Evolutionary conservation across 2,329 filamentous ascomycete genomes (phyloP).

Genomic region (Colletotrichum filicis): DNA sequence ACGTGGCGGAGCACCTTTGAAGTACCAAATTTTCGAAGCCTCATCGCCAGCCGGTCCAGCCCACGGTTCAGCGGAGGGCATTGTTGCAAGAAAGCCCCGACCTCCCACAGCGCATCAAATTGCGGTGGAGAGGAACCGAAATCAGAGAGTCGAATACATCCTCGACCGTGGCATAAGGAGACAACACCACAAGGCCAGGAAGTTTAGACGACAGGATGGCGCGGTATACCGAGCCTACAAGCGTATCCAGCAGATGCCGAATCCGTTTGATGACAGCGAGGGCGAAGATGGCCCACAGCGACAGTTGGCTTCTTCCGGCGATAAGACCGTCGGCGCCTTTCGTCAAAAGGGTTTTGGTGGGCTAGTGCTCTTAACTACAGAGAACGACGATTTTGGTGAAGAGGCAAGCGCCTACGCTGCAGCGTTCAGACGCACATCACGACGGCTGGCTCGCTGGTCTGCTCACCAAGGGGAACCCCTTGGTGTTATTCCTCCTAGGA

Average conservation of each 20-base stretch:
- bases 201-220: conserved; percentile 71
- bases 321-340: conserved; percentile 52
- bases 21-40: conserved; percentile 69
- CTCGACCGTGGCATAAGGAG: conserved; percentile 78
- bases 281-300: conserved; percentile 60
- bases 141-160: conserved; percentile 83
- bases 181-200: conserved; percentile 72
- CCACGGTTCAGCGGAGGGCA: conserved; percentile 63
- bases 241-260: conserved; percentile 66
- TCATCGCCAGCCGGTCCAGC: conserved; percentile 68
- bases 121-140: conserved; percentile 82
- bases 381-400: conserved; percentile 81
- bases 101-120: conserved; percentile 85
- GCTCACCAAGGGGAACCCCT: conserved; percentile 55
- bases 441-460: conserved; percentile 79
- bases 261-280: conserved; percentile 72
- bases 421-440: conserved; percentile 70
- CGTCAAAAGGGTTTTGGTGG: conserved; percentile 71
- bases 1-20: conserved; percentile 59
- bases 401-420: conserved; percentile 75
- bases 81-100: conserved; percentile 72
- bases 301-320: conserved; percentile 40
- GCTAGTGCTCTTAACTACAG: conserved; percentile 68
- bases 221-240: conserved; percentile 74
- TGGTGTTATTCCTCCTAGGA: conserved; percentile 59